These are phyloP conservation scores for Phytophthora quininea DNA, from an alignment of 352 stramenopile genomes.

Conservation along the genomic window DNA sequence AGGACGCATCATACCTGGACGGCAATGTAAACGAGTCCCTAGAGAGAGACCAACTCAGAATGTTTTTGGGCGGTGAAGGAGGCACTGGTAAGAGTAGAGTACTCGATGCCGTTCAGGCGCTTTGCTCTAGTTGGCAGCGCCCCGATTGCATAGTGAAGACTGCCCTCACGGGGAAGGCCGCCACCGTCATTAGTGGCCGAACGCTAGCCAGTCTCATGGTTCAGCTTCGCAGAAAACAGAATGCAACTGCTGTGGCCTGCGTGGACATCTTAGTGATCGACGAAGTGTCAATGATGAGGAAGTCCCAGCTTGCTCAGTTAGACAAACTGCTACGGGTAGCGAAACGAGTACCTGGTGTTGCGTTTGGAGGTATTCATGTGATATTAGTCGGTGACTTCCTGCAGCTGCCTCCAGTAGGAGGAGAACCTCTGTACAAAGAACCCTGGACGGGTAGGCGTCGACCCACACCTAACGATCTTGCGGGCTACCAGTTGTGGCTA, in stretches of 20 bases:
- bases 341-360: neutral
- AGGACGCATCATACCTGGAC: neutral
- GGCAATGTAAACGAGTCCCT: neutral
- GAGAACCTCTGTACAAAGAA: neutral
- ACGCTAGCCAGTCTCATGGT: neutral
- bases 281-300: neutral
- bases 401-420: neutral
- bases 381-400: neutral
- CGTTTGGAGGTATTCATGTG: neutral
- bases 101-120: neutral
- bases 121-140: neutral
- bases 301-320: neutral
- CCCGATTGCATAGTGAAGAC: neutral
- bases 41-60: neutral
- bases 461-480: neutral
- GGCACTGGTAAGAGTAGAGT: neutral
- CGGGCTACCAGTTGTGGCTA: neutral
- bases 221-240: neutral
- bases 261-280: neutral
- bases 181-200: neutral
- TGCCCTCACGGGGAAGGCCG: neutral
- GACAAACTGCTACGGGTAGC: neutral
- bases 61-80: neutral
- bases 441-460: neutral
- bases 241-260: neutral